Conservation (phyloP, 345 rosid species). For the sweet orange (Citrus sinensis) region DNA sequence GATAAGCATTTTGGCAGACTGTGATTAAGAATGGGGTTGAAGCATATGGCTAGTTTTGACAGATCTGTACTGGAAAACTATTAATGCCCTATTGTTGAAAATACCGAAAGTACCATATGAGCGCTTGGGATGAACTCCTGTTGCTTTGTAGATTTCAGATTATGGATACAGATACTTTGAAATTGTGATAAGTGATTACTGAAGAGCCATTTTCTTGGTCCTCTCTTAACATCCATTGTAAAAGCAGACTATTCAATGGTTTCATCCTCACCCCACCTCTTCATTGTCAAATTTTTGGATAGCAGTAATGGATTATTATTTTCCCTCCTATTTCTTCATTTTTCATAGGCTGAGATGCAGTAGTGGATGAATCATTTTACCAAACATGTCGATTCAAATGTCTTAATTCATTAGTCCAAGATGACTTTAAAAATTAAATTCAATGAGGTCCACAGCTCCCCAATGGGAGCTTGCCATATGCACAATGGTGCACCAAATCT, state of each 20-base stretch:
- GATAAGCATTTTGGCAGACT: conserved; percentile 18
- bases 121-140: not conserved
- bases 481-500: no score
- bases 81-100: not conserved
- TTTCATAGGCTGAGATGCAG: not conserved
- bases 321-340: not conserved
- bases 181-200: not conserved
- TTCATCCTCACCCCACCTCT: not conserved
- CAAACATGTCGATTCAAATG: not conserved
- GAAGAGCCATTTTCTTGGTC: no score
- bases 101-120: not conserved
- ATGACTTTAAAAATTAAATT: not conserved
- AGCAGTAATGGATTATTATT: not conserved
- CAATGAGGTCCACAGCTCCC: no score
- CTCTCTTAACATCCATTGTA: not conserved
- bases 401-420: not conserved
- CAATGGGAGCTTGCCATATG: no score
- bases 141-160: not conserved
- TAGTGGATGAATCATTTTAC: not conserved
- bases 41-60: not conserved
- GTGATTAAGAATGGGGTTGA: not conserved
- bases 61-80: not conserved
- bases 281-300: not conserved
- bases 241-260: not conserved
- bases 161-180: not conserved